Base-by-base conservation (phyloP, 441 rosid genomes). In the Populus trichocarpa region DNA sequence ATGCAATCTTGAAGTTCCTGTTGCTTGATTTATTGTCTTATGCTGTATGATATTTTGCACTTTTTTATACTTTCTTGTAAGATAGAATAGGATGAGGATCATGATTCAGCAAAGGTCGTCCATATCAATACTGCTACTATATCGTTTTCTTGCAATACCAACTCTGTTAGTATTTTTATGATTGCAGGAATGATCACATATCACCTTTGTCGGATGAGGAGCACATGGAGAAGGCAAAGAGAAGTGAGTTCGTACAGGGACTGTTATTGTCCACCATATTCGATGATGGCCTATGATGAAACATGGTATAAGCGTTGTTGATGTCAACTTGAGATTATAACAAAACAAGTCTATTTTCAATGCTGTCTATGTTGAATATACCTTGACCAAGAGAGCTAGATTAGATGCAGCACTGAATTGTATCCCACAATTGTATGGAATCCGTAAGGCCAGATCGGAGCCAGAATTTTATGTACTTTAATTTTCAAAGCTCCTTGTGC, bases 191-290 rank as follows among this genome's bases (percentile, higher is more conserved):
- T 38, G 77, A 75, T 75, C 87, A 72, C 69, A 78, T 84, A 71
- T 22, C 83, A 20, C 88, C 75, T 14, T 82, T 88, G 38, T 86
- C 93, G 4, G 84, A 87, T 57, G 84, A 89, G 81, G 94, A 92
- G 80, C 88, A 85, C 68, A 87, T 84, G 76, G 92, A 87, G 86
- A 89, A 84, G 85, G 88, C 89, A 46, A 87, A 80, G 68, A 90
- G 85, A 86, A 77, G 92, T 26, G 88, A 86, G 82, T 92, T 90
- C 73, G 89, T 92, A 64, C 91, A 79, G 81, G 96, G 90, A 64
- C 78, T 94, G 77, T 71, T 94, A 72, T 71, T 86, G 83, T 92
- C 98, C 66, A 85, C 91, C 20, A 87, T 94, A 82, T 82, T 90
- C 61, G 88, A 84, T 59, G 83, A 84, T n/a, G 77, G 69, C 80